These are phyloP conservation scores for Xylaria flabelliformis DNA, from an alignment of 495 filamentous ascomycete genomes.

Conservation along the genomic window DNA sequence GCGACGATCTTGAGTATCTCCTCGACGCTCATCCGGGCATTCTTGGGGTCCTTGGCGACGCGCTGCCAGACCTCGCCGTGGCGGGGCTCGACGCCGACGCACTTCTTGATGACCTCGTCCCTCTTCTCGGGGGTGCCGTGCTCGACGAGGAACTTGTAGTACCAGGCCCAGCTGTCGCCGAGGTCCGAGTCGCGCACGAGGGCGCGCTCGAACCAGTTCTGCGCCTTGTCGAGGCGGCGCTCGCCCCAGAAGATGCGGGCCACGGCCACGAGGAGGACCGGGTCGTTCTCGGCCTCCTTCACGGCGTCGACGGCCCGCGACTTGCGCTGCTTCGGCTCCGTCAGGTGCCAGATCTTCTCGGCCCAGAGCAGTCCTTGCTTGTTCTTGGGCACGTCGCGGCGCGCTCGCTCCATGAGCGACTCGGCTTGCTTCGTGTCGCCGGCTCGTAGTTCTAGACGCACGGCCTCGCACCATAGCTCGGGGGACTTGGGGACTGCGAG, in stretches of 20 bases:
- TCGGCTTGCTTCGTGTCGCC: slow-evolving; percentile 84
- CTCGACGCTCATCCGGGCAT: slow-evolving; percentile 72
- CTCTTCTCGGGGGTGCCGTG: slow-evolving; percentile 95
- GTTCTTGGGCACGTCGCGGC: slow-evolving; percentile 84
- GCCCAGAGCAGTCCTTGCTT: slow-evolving; percentile 85
- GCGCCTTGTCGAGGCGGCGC: slow-evolving; percentile 85
- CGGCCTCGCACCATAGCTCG: slow-evolving; percentile 88
- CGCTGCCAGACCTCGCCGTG: slow-evolving; percentile 94
- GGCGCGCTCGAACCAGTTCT: slow-evolving; percentile 96
- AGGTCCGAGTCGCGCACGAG: slow-evolving; percentile 82
- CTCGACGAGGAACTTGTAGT: slow-evolving; percentile 88
- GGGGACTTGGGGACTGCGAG: slow-evolving; percentile 83
- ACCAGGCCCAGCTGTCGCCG: slow-evolving; percentile 98
- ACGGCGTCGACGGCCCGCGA: slow-evolving; percentile 90
- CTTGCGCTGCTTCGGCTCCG: slow-evolving; percentile 88
- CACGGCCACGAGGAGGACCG: slow-evolving; percentile 72
- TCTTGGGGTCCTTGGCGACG: slow-evolving; percentile 83
- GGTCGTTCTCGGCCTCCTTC: slow-evolving; percentile 93
- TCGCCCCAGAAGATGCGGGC: slow-evolving; percentile 65
- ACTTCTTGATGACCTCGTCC: slow-evolving; percentile 77
- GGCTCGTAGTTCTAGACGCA: slow-evolving; percentile 90
- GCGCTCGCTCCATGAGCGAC: slow-evolving; percentile 86
- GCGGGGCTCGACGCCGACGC: slow-evolving; percentile 76
- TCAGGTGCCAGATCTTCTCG: slow-evolving; percentile 93
- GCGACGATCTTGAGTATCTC: slow-evolving; percentile 84